Evolutionary conservation across 805 yeast species (phyloP), one percentile per base, ranked within the genome.

Genomic region (Hanseniaspora opuntiae): DNA sequence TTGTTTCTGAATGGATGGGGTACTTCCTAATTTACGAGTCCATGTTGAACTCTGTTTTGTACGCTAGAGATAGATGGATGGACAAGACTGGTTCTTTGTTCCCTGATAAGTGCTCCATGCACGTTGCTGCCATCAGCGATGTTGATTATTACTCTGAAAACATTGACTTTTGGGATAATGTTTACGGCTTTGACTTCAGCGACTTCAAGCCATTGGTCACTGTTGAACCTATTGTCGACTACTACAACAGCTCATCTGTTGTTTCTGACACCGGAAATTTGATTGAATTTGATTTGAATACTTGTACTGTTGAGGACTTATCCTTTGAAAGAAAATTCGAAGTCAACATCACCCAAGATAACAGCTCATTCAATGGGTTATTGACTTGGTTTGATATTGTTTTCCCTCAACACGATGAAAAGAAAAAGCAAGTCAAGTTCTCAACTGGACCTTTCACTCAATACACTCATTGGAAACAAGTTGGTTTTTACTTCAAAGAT

Each of bases 1-100:
- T 93, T 60, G 82, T 93, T 56, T 82, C 93, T 58, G 99, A 93
- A 69, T 93, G 99, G 99, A 93, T 93, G 99, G 99, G 99, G 17
- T 93, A 93, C 69, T 93, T 93, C 64, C 70, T 94, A 60, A 74
- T 94, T 54, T 93, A 90, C 66, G 99, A 93, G 74, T 86, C 96
- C 57, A 93, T 93, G 99, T 76, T 93, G 67, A 97, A 93, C 69
- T 87, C 97, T 28, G 98, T 93, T 28, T 72, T 93, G 60, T 79
- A 78, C 61, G 99, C 99, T 36, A 79, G 99, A 70, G 99, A 93
- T 70, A 80, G 76, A 66, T 94, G 88, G 68, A 73, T 86, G 56
- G 71, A 63, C 62, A 33, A 39, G 20, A 95, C 86, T 49, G 99
- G 99, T 14, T 74, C 90, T 59, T 87, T 93, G 60, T 81, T 90